Evolutionary conservation across 2,329 filamentous ascomycete genomes (phyloP), one percentile per base, ranked within the genome.

Genomic region (Dothideomycetes sp.): DNA sequence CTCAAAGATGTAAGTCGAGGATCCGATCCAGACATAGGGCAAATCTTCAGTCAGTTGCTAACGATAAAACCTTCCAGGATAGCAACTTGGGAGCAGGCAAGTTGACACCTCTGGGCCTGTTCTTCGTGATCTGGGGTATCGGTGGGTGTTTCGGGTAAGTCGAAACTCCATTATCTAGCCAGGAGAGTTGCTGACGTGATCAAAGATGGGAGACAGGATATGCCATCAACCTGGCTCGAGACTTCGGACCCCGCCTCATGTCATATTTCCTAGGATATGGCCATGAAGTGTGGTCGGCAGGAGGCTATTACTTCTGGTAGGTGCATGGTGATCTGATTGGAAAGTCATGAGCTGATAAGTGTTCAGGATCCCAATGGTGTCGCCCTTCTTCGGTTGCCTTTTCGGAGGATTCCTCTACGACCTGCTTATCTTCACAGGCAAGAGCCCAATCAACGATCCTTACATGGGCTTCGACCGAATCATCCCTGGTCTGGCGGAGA

Each of bases 121-220:
- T 84, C 61, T 84, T 84, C 60, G 64, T 84, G 33, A 77, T 85
- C 47, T 84, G 84, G 53, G 81, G 80, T 6, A 76, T 85, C 16
- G 80, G 80, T 13, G 76, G 78, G 22, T 81, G 78, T 54, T 84
- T 83, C 51, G n/a, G n/a, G n/a, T n/a, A n/a, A n/a, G n/a, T n/a
- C n/a, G n/a, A n/a, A n/a, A n/a, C n/a, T n/a, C n/a, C n/a, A n/a
- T n/a, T n/a, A n/a, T n/a, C n/a, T n/a, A n/a, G n/a, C n/a, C n/a
- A n/a, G n/a, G n/a, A n/a, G n/a, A n/a, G n/a, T n/a, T n/a, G n/a
- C n/a, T n/a, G n/a, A n/a, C n/a, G n/a, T n/a, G n/a, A n/a, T n/a
- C n/a, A n/a, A n/a, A 82, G 82, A 5, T 84, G 78, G 78, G 74
- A 85, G 57, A 86, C 81, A 1, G 80, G 82, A 25, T 86, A 82